Evolutionary conservation across 192 early-diverging fungal species (phyloP).

Genomic region (Helicostylum pulchrum): DNA sequence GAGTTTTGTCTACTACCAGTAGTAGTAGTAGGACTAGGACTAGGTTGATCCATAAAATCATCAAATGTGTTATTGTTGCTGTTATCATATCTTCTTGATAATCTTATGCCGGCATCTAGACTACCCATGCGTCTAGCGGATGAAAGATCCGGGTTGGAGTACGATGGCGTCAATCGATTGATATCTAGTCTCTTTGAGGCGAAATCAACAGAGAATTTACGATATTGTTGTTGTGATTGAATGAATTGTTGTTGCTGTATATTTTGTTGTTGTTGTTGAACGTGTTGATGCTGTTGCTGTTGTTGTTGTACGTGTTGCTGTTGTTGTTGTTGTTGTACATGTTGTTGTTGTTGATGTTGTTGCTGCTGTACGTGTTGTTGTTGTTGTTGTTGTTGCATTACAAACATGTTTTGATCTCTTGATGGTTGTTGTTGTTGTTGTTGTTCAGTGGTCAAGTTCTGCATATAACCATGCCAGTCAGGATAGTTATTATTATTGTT

Average conservation of each 20-base stretch:
- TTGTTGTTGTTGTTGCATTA: constrained; percentile 22
- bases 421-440: neutral
- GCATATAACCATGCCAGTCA: constrained; percentile 15
- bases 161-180: constrained; percentile 14
- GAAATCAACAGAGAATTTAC: constrained; percentile 11
- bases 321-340: constrained; percentile 25
- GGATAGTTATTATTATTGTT: constrained; percentile 8
- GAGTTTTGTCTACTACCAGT: neutral
- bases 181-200: constrained; percentile 2
- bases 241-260: too few relatives aligned
- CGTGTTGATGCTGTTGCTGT: constrained; percentile 11
- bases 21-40: too few relatives aligned
- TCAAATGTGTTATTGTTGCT: neutral
- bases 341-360: constrained; percentile 33
- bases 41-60: neutral
- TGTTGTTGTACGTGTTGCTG: neutral
- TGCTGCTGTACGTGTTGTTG: constrained; percentile 25
- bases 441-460: constrained; percentile 3
- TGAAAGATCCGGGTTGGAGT: constrained; percentile 15
- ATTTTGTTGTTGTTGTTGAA: constrained; percentile 16
- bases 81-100: neutral
- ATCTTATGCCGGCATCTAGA: neutral
- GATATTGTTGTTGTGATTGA: neutral
- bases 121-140: constrained; percentile 14
- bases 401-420: constrained; percentile 19